Evolutionary conservation across 352 stramenopile genomes (phyloP).

Genomic region (Blastocystis sp.): DNA sequence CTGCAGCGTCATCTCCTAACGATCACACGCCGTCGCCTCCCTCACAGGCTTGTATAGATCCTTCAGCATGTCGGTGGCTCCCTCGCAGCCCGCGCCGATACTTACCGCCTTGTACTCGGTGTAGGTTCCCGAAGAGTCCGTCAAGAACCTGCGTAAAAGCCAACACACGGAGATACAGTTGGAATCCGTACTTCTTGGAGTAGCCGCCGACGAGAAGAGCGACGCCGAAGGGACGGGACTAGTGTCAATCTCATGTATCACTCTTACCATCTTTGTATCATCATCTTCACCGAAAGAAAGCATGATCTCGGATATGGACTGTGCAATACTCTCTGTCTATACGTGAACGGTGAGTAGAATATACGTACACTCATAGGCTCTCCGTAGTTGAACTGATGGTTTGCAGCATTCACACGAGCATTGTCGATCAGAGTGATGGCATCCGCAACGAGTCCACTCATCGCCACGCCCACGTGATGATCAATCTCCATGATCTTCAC

Average conservation of each 20-base stretch:
- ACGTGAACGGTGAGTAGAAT: not conserved
- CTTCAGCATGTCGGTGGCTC: slow-evolving; percentile 89
- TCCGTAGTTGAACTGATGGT: slow-evolving; percentile 89
- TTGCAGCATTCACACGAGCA: slow-evolving; percentile 92
- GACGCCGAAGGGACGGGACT: slow-evolving; percentile 89
- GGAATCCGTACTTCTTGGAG: slow-evolving; percentile 82
- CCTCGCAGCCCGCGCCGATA: slow-evolving; percentile 90
- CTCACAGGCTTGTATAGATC: slow-evolving; percentile 79
- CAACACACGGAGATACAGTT: slow-evolving; percentile 70
- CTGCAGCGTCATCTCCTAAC: slow-evolving; percentile 79
- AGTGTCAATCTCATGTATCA: slow-evolving; percentile 29
- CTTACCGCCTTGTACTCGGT: slow-evolving; percentile 93
- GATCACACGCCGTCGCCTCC: not conserved
- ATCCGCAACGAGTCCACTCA: slow-evolving; percentile 94
- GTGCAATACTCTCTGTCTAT: slow-evolving; percentile 79
- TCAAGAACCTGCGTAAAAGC: not conserved
- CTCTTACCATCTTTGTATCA: slow-evolving; percentile 76
- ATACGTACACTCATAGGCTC: slow-evolving; percentile 82
- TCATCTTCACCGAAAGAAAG: slow-evolving; percentile 81
- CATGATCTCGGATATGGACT: slow-evolving; percentile 92
- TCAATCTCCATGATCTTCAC: slow-evolving; percentile 99
- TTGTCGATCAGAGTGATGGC: slow-evolving; percentile 95
- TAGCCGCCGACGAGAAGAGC: slow-evolving; percentile 86
- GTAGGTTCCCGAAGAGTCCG: slow-evolving; percentile 91
- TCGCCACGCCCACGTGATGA: slow-evolving; percentile 87